phyloP scores from a whole-genome alignment of 371 early-diverging fungal genomes.

The Fennellomyces sp. region DNA sequence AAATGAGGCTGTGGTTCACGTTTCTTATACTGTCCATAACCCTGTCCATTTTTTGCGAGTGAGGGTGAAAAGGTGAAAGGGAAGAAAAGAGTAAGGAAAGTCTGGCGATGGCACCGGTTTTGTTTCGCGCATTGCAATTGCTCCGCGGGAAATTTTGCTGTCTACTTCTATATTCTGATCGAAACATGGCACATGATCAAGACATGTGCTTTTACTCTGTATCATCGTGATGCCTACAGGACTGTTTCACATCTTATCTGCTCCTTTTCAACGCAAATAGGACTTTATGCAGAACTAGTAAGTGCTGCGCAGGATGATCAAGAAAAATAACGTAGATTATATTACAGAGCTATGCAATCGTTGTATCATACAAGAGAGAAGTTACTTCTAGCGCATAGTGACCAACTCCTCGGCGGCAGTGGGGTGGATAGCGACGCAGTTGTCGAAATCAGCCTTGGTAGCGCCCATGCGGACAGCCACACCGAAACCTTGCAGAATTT shows the following conservation, averaged over 20 bases:
- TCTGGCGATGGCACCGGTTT: not conserved
- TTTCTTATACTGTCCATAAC: slow-evolving; percentile 4
- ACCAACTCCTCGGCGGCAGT: slow-evolving; percentile 94
- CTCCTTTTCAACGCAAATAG: too few species aligned
- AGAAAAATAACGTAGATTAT: too few species aligned
- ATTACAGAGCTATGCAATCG: too few species aligned
- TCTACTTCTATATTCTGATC: not conserved
- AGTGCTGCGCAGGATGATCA: too few species aligned
- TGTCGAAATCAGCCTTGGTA: slow-evolving; percentile 93
- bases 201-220: not conserved
- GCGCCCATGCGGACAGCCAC: slow-evolving; percentile 91
- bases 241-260: too few species aligned
- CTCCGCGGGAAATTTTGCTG: not conserved
- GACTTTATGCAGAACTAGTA: too few species aligned
- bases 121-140: not conserved
- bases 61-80: not conserved
- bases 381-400: slow-evolving; percentile 3
- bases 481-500: slow-evolving; percentile 92
- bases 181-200: not conserved
- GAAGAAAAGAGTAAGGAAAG: not conserved
- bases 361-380: not conserved
- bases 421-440: slow-evolving; percentile 96
- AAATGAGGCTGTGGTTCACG: slow-evolving; percentile 21
- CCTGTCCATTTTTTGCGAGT: not conserved
- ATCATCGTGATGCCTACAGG: too few species aligned